Percentiles rank a stretch among this genome's conserved stretches.
Evolutionary conservation across 352 stramenopile species (phyloP).

Genomic region (Halophytophthora polymorphica): DNA sequence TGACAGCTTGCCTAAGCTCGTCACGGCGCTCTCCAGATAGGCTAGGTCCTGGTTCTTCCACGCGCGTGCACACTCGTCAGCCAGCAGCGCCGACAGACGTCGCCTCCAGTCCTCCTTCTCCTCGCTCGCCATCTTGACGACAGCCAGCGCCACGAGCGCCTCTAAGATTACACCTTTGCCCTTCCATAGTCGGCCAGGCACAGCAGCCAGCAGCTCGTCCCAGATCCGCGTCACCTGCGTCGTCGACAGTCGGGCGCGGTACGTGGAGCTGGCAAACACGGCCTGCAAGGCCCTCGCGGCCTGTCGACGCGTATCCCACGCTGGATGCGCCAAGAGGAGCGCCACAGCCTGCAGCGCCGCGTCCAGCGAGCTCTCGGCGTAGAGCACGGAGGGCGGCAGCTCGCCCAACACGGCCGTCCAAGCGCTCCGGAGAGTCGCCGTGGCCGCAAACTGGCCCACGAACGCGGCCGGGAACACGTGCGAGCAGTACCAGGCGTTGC

Average conservation of each 20-base stretch:
- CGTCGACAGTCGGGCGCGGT: conserved; percentile 37
- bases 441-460: conserved; percentile 65
- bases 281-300: conserved; percentile 60
- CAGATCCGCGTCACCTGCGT: conserved; percentile 53
- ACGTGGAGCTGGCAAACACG: conserved; percentile 47
- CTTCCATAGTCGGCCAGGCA: conserved; percentile 71
- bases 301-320: conserved; percentile 74
- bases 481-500: conserved; percentile 61
- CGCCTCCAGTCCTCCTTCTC: conserved; percentile 17
- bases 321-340: conserved; percentile 54
- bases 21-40: conserved; percentile 68
- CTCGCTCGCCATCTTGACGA: conserved; percentile 21
- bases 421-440: conserved; percentile 35
- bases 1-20: conserved; percentile 49
- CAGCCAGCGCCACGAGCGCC: conserved; percentile 52
- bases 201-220: conserved; percentile 37
- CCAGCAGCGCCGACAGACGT: conserved; percentile 35
- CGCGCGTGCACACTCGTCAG: conserved; percentile 60
- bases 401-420: conserved; percentile 67
- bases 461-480: conserved; percentile 73
- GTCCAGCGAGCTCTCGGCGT: conserved; percentile 45
- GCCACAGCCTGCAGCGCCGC: conserved; percentile 39
- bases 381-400: conserved; percentile 59
- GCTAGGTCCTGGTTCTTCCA: conserved; percentile 60
- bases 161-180: conserved; percentile 77